A percentile compares a stretch with the other conserved stretches of the same genome.
phyloP scores from a whole-genome alignment of 2,329 filamentous ascomycete genomes.

The Diaporthe amygdali region DNA sequence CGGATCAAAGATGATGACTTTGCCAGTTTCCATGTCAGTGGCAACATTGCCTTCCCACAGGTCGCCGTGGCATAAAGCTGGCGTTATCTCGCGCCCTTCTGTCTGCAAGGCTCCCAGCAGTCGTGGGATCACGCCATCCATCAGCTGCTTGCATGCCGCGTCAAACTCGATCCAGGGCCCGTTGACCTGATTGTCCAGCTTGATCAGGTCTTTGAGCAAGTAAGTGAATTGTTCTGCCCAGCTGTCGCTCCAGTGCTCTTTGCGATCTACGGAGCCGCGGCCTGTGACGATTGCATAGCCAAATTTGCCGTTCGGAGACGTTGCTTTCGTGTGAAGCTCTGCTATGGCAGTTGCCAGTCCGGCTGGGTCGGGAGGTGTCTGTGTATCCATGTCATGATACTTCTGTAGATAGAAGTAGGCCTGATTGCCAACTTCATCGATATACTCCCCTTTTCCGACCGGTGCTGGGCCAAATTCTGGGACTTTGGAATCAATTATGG shows the following conservation, averaged over 20 bases:
- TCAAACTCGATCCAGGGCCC: background rate
- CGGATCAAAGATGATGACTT: conserved; percentile 1
- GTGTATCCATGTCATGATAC: background rate
- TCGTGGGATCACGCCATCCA: background rate
- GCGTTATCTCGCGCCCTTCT: background rate
- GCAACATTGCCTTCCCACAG: conserved; percentile 16
- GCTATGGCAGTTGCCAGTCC: conserved; percentile 8
- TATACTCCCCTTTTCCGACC: background rate
- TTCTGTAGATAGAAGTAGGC: conserved; percentile 4
- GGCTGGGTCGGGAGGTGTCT: background rate
- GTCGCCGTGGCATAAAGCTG: background rate
- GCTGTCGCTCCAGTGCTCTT: background rate
- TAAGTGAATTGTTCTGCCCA: background rate
- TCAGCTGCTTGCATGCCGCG: background rate
- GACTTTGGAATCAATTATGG: background rate
- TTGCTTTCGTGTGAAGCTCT: background rate
- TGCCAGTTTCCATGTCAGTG: background rate
- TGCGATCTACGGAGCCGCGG: background rate
- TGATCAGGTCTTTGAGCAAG: background rate
- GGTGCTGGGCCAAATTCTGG: background rate
- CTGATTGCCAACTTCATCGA: background rate
- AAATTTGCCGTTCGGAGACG: background rate
- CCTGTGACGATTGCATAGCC: background rate
- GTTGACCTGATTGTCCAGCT: conserved; percentile 2
- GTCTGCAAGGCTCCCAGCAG: background rate